Base-by-base conservation (phyloP, 2,329 filamentous ascomycete species). In the Neofusicoccum laricinum region DNA sequence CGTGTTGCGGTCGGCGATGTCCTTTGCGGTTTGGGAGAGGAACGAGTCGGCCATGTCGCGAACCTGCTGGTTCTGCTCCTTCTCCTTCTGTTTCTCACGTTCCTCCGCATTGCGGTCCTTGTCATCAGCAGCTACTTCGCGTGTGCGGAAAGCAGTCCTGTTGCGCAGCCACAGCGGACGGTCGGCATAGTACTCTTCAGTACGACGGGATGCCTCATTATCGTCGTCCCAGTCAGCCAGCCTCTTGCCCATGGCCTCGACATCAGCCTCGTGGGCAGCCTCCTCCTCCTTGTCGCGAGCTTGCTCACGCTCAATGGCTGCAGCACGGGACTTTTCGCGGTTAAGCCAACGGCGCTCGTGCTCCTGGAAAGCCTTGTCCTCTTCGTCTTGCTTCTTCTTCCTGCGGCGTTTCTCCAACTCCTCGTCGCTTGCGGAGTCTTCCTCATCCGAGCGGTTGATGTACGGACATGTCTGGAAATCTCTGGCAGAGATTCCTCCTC, bases 331-430 rank as follows among this genome's bases (percentile, higher is more conserved):
- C 62, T 90, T 87, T 76, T 99, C 95, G 49, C 93, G 88, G 74
- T 96, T 96, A 30, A 92, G 82, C 94, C 94, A 98, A 67, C 92
- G 89, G 34, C 92, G 88, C 75, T 97, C 92, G 48, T 93, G 90
- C 70, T 97, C 93, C 0, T 90, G 82, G 73, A 92, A 97, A 51
- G 87, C 81, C 72, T 93, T 92, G 53, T 97, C 91, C 0, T 88
- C 84, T 21, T 97, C 93, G 0, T 88, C 83, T 40, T 90, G 84
- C 68, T 88, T 87, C 76, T 92, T 93, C 25, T 86, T 85, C 67
- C 87, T 79, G 17, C 90, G 86, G 51, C 93, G 85, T 32, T 84
- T 84, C 75, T 96, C 89, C 0, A 98, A 82, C 75, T 98, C 94
- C 12, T 90, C 88, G 71, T 99, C 95, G 68, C 89, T 92, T 2